A percentile compares a stretch with the other conserved stretches of the same genome.
Conservation (phyloP, 2,329 filamentous ascomycete genomes). For the Shiraia bambusicola region DNA sequence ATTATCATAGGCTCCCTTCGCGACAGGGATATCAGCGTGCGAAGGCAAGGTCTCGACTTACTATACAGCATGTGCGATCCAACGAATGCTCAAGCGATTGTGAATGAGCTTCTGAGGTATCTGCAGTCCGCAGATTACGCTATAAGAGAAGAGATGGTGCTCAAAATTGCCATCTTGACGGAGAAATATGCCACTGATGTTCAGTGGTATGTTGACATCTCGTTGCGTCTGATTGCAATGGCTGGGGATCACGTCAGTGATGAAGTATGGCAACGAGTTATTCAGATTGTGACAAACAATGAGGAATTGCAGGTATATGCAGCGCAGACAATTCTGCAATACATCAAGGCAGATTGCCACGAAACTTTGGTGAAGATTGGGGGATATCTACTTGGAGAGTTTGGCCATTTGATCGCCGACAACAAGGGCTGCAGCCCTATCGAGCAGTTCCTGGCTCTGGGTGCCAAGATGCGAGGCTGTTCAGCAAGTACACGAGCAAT, state of each 20-base stretch:
- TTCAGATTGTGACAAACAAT: slow-evolving; percentile 98
- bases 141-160: slow-evolving; percentile 97
- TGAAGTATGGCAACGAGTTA: slow-evolving; percentile 98
- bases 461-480: slow-evolving; percentile 84
- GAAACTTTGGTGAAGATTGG: slow-evolving; percentile 98
- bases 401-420: slow-evolving; percentile 94
- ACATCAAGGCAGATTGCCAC: slow-evolving; percentile 93
- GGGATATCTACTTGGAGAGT: slow-evolving; percentile 92
- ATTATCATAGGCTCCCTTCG: slow-evolving; percentile 93
- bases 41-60: slow-evolving; percentile 90
- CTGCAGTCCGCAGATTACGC: slow-evolving; percentile 96
- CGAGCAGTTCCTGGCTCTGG: slow-evolving; percentile 91
- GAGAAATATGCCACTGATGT: slow-evolving; percentile 98
- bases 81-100: slow-evolving; percentile 89
- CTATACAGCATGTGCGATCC: slow-evolving; percentile 99
- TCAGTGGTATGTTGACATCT: slow-evolving; percentile 99
- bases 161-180: slow-evolving; percentile 97
- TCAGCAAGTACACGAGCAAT: slow-evolving; percentile 90
- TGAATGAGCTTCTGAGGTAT: slow-evolving; percentile 90
- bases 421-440: slow-evolving; percentile 91
- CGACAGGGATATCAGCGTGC: slow-evolving; percentile 94
- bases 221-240: slow-evolving; percentile 88
- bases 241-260: slow-evolving; percentile 98
- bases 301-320: slow-evolving; percentile 97
- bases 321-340: slow-evolving; percentile 87